Conservation (phyloP, 1,284 basidiomycete species). For the Cutaneotrichosporon dermatis region DNA sequence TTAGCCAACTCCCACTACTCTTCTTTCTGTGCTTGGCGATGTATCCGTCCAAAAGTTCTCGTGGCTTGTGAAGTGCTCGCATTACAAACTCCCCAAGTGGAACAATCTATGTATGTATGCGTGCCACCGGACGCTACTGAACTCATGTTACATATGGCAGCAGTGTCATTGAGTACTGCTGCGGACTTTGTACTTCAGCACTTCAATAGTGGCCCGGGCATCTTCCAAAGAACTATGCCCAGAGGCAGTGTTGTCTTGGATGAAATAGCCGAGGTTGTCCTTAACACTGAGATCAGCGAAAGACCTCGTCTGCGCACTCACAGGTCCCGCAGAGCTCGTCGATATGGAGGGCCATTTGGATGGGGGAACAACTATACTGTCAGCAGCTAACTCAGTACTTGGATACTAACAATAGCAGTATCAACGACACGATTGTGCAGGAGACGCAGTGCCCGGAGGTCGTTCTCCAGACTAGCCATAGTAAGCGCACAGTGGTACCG, state of each 20-base stretch:
- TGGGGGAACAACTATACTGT: constrained; percentile 68
- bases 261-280: constrained; percentile 68
- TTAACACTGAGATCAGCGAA: constrained; percentile 56
- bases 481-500: not conserved
- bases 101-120: not conserved
- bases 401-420: constrained; percentile 57
- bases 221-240: constrained; percentile 84
- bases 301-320: constrained; percentile 47
- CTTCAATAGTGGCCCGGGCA: constrained; percentile 74
- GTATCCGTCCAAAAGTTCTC: too few relatives aligned
- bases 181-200: constrained; percentile 56
- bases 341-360: constrained; percentile 67
- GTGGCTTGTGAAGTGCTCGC: too few relatives aligned
- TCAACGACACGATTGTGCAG: constrained; percentile 77
- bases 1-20: too few relatives aligned
- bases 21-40: too few relatives aligned
- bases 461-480: constrained; percentile 67
- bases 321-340: constrained; percentile 72
- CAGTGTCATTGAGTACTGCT: constrained; percentile 23
- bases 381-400: not conserved
- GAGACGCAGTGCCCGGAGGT: constrained; percentile 77
- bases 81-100: not conserved
- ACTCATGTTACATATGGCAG: not conserved
- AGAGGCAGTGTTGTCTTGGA: constrained; percentile 62
- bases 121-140: not conserved